phyloP scores from a whole-genome alignment of 2,329 filamentous ascomycete species.

The Curvularia lunata region DNA sequence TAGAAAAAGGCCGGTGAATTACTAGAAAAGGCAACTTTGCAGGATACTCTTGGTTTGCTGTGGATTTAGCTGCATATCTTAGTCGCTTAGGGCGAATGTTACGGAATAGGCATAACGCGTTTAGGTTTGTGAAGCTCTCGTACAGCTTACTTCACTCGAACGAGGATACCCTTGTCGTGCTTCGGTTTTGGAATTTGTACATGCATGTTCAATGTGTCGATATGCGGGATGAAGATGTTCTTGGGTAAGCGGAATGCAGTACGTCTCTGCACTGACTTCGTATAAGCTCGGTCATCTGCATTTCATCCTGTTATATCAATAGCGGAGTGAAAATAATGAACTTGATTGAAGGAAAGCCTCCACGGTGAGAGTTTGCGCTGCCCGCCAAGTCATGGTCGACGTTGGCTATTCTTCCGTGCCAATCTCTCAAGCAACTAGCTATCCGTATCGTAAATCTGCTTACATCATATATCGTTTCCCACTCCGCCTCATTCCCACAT shows the following conservation, averaged over 20 bases:
- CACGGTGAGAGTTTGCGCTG: no score
- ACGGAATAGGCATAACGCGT: background rate
- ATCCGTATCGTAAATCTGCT: no score
- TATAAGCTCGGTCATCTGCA: background rate
- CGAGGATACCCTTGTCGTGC: background rate
- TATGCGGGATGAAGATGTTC: background rate
- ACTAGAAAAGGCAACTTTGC: background rate
- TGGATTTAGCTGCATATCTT: background rate
- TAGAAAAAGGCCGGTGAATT: background rate
- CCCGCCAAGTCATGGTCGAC: no score
- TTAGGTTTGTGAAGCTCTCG: background rate
- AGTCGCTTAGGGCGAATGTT: background rate
- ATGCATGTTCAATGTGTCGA: background rate
- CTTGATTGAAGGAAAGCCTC: background rate
- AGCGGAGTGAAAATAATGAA: background rate
- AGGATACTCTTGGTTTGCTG: background rate
- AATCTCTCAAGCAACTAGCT: no score
- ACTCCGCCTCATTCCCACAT: no score
- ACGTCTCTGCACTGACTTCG: background rate
- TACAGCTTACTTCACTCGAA: background rate
- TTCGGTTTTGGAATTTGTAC: background rate
- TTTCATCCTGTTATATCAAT: background rate
- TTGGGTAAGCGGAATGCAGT: background rate
- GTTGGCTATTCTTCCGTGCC: no score
- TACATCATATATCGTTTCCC: no score